Base-by-base conservation (phyloP, 2,329 filamentous ascomycete species). In the Capronia americana region DNA sequence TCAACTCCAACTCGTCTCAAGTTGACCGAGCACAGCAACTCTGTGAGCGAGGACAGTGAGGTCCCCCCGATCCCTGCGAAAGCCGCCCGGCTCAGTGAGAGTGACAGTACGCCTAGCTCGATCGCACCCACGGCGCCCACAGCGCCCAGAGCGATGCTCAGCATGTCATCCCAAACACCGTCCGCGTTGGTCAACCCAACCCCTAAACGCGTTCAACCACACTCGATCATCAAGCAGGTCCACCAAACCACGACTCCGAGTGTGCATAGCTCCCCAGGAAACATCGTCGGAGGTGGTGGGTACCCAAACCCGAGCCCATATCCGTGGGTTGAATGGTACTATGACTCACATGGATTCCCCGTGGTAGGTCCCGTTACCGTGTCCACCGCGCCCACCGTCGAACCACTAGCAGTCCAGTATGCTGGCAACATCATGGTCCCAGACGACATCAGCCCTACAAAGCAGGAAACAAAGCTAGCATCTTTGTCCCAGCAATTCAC, bases 391-490 rank as follows among this genome's bases (percentile, higher is more conserved):
- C 60, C 63, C 26, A 20, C 26, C 23, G 44, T 60, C 55, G 24
- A 38, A 23, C 48, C 58, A n/a, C 10, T 51, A 17, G 46, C 57
- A 17, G 32, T 34, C 23, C 61, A 58, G 32, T 58, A 53, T 51
- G 20, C 23, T 20, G 55, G 50, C 50, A 60, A 66, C 30, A 46
- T 55, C 14, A 70, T 72, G 69, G 61, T 55, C 8, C 68, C 70
- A 23, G 60, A 65, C 24, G 70, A 72, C 48, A 61, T 72, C 32
- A 72, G 69, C 51, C 71, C 71, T n/a, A 64, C 68, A 20, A 72
- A 72, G 58, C 70, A 72, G 58, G 71, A 72, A 56, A 61, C 63
- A 56, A 72, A 72, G 62, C 57, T 71, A 20, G 66, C 61, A 10
- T 38, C 51, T 24, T 48, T 67, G 50, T 65, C 65, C n/a, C 61